Evolutionary conservation across 371 early-diverging fungal species (phyloP).

Genomic region (Cokeromyces recurvatus): DNA sequence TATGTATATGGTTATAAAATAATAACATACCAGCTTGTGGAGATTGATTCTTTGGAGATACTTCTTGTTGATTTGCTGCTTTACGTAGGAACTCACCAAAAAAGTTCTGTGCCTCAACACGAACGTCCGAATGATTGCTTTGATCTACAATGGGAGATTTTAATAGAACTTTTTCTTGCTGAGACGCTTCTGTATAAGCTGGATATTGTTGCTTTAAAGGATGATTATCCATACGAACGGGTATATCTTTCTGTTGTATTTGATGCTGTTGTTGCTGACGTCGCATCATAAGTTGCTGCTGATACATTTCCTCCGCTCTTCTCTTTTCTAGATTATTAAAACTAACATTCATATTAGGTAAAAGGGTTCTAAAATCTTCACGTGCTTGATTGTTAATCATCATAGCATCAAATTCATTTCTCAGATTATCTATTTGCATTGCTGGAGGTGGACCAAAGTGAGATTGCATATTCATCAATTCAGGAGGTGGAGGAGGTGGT

Average conservation of each 20-base stretch:
- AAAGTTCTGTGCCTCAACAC: conserved; percentile 58
- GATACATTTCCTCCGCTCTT: conserved; percentile 10
- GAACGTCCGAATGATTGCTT: conserved; percentile 12
- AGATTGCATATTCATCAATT: conserved; percentile 11
- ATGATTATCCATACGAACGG: conserved; percentile 2
- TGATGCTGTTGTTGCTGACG: conserved; percentile 6
- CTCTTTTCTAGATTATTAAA: conserved; percentile 38
- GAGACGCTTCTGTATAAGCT: neutral
- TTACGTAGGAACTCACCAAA: conserved; percentile 69
- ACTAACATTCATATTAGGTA: conserved; percentile 70
- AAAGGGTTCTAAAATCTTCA: conserved; percentile 60
- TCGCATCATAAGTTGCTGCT: conserved; percentile 10
- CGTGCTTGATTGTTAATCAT: conserved; percentile 19
- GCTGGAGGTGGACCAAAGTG: conserved; percentile 6
- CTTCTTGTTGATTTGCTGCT: conserved; percentile 41
- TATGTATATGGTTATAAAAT: too few relatives aligned
- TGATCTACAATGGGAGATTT: conserved; percentile 10
- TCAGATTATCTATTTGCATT: conserved; percentile 7
- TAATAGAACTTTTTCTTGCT: conserved; percentile 2
- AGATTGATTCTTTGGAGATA: conserved; percentile 14
- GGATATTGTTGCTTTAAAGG: too few relatives aligned
- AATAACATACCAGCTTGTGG: too few relatives aligned
- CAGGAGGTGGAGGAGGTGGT: conserved; percentile 10
- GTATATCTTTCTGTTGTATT: neutral
- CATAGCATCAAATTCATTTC: conserved; percentile 16